These are phyloP conservation scores for Gossypium rotundifolium DNA, from an alignment of 345 rosid species.

Conservation along the genomic window DNA sequence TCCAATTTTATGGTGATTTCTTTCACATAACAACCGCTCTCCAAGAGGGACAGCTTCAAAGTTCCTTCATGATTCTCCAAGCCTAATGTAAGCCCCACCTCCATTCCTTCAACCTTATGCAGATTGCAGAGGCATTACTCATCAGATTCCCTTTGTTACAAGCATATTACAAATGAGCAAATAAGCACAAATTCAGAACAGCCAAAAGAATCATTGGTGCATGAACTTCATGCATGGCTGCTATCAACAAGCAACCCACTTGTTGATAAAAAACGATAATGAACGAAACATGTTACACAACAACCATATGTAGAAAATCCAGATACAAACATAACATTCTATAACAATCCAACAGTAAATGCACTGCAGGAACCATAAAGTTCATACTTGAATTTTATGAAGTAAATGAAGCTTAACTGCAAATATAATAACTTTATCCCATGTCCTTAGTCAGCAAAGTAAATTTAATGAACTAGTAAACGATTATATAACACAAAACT, in stretches of 20 bases:
- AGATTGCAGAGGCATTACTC: conserved; percentile 48
- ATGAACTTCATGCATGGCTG: background rate
- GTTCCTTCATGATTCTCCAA: conserved; percentile 72
- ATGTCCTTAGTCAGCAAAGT: background rate
- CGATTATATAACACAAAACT: background rate
- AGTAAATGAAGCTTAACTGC: background rate
- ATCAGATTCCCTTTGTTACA: conserved; percentile 40
- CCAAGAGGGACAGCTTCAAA: conserved; percentile 57
- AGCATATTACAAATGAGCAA: conserved; percentile 25
- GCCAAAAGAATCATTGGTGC: background rate
- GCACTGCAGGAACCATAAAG: background rate
- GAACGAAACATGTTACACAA: background rate
- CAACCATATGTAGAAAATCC: background rate
- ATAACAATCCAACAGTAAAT: background rate
- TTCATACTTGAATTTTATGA: background rate
- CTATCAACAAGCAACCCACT: background rate
- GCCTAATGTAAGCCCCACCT: conserved; percentile 79
- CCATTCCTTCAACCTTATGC: conserved; percentile 96
- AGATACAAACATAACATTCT: background rate
- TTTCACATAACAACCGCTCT: conserved; percentile 76
- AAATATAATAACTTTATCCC: background rate
- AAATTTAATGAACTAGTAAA: conserved; percentile 2
- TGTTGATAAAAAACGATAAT: background rate
- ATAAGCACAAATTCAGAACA: conserved; percentile 9
- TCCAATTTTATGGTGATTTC: conserved; percentile 64